Base-by-base conservation (phyloP, 148 eudicot species). In the Cornus suecica region DNA sequence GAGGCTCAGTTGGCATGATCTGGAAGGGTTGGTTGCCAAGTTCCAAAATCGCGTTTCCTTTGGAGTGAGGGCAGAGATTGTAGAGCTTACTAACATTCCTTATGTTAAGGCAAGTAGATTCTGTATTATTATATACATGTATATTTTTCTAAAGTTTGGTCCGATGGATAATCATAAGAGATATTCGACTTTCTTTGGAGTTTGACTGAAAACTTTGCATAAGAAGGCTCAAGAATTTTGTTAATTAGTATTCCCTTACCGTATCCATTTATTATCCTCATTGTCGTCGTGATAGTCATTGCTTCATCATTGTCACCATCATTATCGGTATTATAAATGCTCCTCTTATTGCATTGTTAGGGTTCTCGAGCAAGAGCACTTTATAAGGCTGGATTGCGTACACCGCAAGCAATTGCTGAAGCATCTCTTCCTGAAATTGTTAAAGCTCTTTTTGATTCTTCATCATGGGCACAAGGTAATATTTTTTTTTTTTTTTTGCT, bases 11-110 rank as follows among this genome's bases (percentile, higher is more conserved):
- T 95, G 99, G 99, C 91, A 88, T 81, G 99, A 95, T 80, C 86
- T 95, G 32, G 99, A 95, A 83, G 90, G 91, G 76, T 84, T 95
- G 88, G 92, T 95, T 77, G 85, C 94, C 63, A 95, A 91, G 80
- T 92, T 95, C 73, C 99, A 95, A 77, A 92, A 88, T 60, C 97
- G 99, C 67, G 93, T 95, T 69, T 95, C 97, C 8, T 95, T 95
- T 85, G 99, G 99, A 69, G 99, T 95, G 45, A 86, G 97, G 81
- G 99, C 97, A 72, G 99, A 95, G 86, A 95, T 95, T 72, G 99
- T 88, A 25, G 99, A 95, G 83, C 97, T 95, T 66, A 92, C 99
- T 68, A 83, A 87, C 45, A 95, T 95, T 81, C 99, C 97, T 45
- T 88, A 82, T 85, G 88, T 95, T 30, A 95, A 95, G 97, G 99